Evolutionary conservation across 2,329 filamentous ascomycete genomes (phyloP).

Genomic region (Pseudophaeomoniella oleicola): DNA sequence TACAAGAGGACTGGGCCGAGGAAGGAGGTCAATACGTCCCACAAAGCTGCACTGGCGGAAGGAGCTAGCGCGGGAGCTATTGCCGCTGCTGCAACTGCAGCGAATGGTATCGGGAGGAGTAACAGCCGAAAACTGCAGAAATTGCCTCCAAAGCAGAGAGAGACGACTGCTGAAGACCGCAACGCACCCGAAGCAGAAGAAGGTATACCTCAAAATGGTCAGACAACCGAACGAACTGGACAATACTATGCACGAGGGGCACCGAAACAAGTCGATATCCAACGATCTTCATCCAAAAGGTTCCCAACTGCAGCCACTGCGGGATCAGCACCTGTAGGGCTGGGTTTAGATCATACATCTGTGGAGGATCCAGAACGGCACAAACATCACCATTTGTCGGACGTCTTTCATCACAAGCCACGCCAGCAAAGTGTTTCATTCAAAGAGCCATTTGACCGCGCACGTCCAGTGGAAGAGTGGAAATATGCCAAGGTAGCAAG

Average conservation of each 20-base stretch:
- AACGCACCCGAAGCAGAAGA: background rate
- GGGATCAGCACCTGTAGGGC: background rate
- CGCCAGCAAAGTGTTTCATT: conserved; percentile 27
- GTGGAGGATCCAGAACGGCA: conserved; percentile 2
- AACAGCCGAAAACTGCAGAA: conserved; percentile 9
- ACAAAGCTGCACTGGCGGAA: conserved; percentile 12
- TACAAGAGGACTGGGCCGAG: background rate
- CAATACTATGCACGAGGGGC: background rate
- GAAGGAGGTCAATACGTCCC: conserved; percentile 11
- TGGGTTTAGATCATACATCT: conserved; percentile 2
- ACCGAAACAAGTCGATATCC: background rate
- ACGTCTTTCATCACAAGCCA: conserved; percentile 5
- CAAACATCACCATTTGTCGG: conserved; percentile 6
- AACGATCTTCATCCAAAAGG: background rate
- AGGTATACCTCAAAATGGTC: background rate
- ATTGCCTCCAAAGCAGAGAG: conserved; percentile 1
- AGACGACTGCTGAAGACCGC: background rate
- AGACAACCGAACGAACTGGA: background rate
- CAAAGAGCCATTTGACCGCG: conserved; percentile 29
- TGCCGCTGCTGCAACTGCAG: conserved; percentile 3
- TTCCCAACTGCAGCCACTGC: conserved; percentile 3
- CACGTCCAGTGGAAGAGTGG: conserved; percentile 46
- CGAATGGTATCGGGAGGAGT: conserved; percentile 1
- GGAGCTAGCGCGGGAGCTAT: conserved; percentile 6
- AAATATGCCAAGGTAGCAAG: conserved; percentile 50